Evolutionary conservation across 768 basidiomycete genomes (phyloP).

Genomic region (Pisolithus orientalis): DNA sequence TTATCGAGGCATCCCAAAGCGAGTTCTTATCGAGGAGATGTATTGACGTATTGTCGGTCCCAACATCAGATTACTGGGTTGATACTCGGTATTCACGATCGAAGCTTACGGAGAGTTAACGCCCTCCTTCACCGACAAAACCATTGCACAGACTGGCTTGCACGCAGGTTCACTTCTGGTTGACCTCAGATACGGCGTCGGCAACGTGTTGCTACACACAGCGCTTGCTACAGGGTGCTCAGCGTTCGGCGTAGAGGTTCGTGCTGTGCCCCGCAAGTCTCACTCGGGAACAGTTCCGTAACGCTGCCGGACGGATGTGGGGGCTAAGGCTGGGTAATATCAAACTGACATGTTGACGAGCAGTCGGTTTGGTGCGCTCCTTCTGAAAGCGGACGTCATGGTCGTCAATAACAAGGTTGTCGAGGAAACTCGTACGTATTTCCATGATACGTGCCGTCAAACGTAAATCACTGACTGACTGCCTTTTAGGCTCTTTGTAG

Average conservation of each 20-base stretch:
- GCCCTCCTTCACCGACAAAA: constrained; percentile 60
- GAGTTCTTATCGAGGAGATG: constrained; percentile 79
- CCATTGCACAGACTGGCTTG: constrained; percentile 46
- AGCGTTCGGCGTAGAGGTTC: constrained; percentile 73
- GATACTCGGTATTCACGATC: constrained; percentile 78
- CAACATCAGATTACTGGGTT: constrained; percentile 68
- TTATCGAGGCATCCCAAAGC: constrained; percentile 49
- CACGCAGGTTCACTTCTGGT: constrained; percentile 60
- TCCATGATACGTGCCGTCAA: neutral
- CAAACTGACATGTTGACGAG: constrained; percentile 80
- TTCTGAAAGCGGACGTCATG: constrained; percentile 84
- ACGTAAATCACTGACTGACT: neutral
- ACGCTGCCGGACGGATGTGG: constrained; percentile 80
- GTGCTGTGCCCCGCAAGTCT: constrained; percentile 74
- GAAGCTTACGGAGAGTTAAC: constrained; percentile 88
- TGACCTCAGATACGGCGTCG: constrained; percentile 86
- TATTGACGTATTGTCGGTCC: constrained; percentile 96
- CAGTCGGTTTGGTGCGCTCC: constrained; percentile 56
- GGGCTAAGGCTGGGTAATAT: constrained; percentile 71
- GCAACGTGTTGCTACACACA: constrained; percentile 78
- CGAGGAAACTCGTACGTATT: constrained; percentile 56
- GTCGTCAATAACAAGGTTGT: constrained; percentile 88
- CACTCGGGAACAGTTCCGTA: constrained; percentile 62
- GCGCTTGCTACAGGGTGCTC: constrained; percentile 73
- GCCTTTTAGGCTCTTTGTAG: neutral